Percentiles rank a stretch among this genome's conserved stretches.
Evolutionary conservation across 1,284 basidiomycete genomes (phyloP).

Genomic region (Ganoderma boninense): DNA sequence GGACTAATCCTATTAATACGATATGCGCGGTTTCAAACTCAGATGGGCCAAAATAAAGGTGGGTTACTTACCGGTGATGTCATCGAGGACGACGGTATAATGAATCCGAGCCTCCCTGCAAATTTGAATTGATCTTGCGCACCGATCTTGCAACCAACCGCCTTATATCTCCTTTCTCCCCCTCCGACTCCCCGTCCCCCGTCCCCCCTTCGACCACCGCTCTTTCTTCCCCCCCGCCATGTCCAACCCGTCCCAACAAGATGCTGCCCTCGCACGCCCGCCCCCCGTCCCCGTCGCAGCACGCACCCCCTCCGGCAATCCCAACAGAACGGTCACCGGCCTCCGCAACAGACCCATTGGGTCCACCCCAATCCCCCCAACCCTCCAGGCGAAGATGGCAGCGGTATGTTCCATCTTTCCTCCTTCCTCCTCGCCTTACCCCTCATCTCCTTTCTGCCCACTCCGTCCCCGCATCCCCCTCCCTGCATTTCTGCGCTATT

Average conservation of each 20-base stretch:
- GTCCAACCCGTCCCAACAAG: slow-evolving; percentile 36
- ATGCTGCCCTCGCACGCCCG: slow-evolving; percentile 33
- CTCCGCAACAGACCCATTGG: slow-evolving; percentile 45
- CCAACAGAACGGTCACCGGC: slow-evolving; percentile 49
- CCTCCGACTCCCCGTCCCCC: slow-evolving; percentile 12
- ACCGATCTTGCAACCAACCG: slow-evolving; percentile 26
- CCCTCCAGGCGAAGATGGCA: slow-evolving; percentile 93
- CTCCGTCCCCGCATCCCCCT: neutral
- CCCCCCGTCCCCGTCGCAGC: slow-evolving; percentile 32
- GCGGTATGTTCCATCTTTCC: slow-evolving; percentile 61
- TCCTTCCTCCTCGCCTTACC: slow-evolving; percentile 17
- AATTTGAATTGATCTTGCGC: slow-evolving; percentile 25
- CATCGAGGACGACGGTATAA: slow-evolving; percentile 19
- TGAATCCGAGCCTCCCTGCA: slow-evolving; percentile 18
- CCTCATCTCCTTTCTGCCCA: slow-evolving; percentile 21
- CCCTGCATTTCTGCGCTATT: neutral
- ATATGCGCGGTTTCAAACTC: slow-evolving; percentile 19
- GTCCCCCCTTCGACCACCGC: slow-evolving; percentile 10
- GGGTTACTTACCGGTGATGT: slow-evolving; percentile 23
- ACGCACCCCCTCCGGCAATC: slow-evolving; percentile 30
- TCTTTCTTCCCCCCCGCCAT: slow-evolving; percentile 26
- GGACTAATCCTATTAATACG: slow-evolving; percentile 10
- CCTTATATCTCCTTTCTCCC: slow-evolving; percentile 20
- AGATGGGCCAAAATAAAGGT: neutral
- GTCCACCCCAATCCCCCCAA: slow-evolving; percentile 83